A percentile compares a stretch with the other conserved stretches of the same genome.
Conservation (phyloP, 78 protist species). For the Dictyostelium firmibasis region DNA sequence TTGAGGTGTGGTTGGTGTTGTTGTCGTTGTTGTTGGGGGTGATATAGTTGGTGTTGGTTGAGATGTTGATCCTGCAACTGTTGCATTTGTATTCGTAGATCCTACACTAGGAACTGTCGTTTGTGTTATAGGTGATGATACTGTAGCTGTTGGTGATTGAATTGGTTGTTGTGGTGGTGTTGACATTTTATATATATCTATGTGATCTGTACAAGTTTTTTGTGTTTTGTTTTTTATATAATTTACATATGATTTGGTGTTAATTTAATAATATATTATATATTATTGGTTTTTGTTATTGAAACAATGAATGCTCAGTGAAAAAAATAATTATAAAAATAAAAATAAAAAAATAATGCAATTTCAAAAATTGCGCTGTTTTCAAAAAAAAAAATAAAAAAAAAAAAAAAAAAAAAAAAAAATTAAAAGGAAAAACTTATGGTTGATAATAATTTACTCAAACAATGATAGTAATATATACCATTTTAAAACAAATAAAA, state of each 20-base stretch:
- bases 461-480: too few relatives aligned
- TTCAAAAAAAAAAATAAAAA: background rate
- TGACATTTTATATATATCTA: background rate
- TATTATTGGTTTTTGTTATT: background rate
- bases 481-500: too few relatives aligned
- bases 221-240: background rate
- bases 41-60: background rate
- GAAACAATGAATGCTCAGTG: background rate
- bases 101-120: background rate
- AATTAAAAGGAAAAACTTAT: background rate
- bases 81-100: background rate
- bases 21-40: background rate
- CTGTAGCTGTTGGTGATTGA: background rate
- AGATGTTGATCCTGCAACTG: too few relatives aligned
- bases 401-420: too few relatives aligned
- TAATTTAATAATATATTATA: background rate
- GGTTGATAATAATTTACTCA: too few relatives aligned
- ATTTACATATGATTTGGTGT: background rate
- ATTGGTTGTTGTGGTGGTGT: background rate
- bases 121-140: background rate
- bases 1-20: background rate
- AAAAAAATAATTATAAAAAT: background rate
- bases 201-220: background rate
- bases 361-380: too few relatives aligned
- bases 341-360: background rate